phyloP scores from a whole-genome alignment of 1,284 basidiomycete genomes.

The Apiotrichum domesticum region DNA sequence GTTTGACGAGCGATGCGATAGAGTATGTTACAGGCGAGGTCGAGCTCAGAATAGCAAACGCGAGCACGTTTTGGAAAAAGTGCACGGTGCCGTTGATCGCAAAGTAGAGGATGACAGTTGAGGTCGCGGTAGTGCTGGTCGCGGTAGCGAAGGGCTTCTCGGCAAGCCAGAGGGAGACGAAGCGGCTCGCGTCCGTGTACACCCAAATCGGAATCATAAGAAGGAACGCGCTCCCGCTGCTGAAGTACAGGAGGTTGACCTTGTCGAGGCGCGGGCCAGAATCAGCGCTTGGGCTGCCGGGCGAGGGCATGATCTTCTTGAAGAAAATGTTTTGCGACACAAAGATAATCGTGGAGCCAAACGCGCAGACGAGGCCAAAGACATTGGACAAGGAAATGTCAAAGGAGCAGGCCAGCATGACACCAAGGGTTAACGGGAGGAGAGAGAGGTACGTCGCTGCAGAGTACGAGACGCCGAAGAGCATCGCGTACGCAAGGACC shows the following conservation, averaged over 20 bases:
- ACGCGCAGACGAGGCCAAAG: slow-evolving; percentile 78
- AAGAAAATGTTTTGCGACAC: slow-evolving; percentile 99
- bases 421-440: slow-evolving; percentile 87
- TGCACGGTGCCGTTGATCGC: slow-evolving; percentile 91
- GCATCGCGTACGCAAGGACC: slow-evolving; percentile 82
- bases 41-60: slow-evolving; percentile 89
- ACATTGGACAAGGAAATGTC: slow-evolving; percentile 80
- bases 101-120: slow-evolving; percentile 59
- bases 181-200: slow-evolving; percentile 69
- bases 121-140: slow-evolving; percentile 7
- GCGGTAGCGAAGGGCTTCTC: slow-evolving; percentile 8
- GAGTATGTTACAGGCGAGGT: slow-evolving; percentile 98
- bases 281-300: slow-evolving; percentile 34
- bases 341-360: slow-evolving; percentile 90
- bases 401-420: slow-evolving; percentile 95
- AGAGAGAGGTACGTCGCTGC: slow-evolving; percentile 86
- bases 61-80: slow-evolving; percentile 94
- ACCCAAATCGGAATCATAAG: slow-evolving; percentile 93
- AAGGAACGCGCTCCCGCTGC: slow-evolving; percentile 85
- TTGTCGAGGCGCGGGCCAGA: slow-evolving; percentile 71
- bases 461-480: slow-evolving; percentile 91
- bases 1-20: slow-evolving; percentile 95
- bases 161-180: slow-evolving; percentile 51
- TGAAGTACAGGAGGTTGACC: slow-evolving; percentile 92
- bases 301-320: slow-evolving; percentile 89